phyloP scores from a whole-genome alignment of 768 basidiomycete genomes.

The Suillus subluteus region DNA sequence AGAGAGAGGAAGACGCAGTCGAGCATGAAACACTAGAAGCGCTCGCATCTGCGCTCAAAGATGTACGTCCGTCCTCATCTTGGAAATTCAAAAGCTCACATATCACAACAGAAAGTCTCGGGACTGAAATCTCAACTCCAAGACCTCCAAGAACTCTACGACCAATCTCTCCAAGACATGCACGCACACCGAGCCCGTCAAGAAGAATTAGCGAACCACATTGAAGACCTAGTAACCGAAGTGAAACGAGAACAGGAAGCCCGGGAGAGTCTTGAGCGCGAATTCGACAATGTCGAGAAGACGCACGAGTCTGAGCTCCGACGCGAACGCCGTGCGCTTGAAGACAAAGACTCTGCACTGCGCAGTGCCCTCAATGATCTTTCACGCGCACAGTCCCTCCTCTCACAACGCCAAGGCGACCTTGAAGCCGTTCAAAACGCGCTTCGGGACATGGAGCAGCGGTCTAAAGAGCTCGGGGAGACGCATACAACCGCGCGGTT shows the following conservation, averaged over 20 bases:
- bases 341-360: slow-evolving; percentile 71
- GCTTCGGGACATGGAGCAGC: slow-evolving; percentile 71
- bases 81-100: slow-evolving; percentile 6
- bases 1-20: slow-evolving; percentile 73
- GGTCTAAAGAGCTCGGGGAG: slow-evolving; percentile 82
- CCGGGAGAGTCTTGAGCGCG: slow-evolving; percentile 56
- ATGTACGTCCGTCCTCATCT: slow-evolving; percentile 47
- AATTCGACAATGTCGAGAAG: slow-evolving; percentile 59
- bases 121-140: slow-evolving; percentile 66
- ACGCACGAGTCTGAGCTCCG: slow-evolving; percentile 66
- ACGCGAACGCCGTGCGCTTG: slow-evolving; percentile 62
- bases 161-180: slow-evolving; percentile 62
- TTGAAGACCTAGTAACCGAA: slow-evolving; percentile 71
- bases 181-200: slow-evolving; percentile 70
- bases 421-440: slow-evolving; percentile 72
- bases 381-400: slow-evolving; percentile 60
- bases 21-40: slow-evolving; percentile 72
- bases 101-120: slow-evolving; percentile 61
- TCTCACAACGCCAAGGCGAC: slow-evolving; percentile 77
- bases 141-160: slow-evolving; percentile 67
- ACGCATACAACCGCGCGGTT: slow-evolving; percentile 81
- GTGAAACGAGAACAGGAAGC: slow-evolving; percentile 59
- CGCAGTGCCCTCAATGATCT: slow-evolving; percentile 67
- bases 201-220: slow-evolving; percentile 76
- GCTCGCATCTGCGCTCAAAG: slow-evolving; percentile 75